Conservation (phyloP, 1,284 basidiomycete genomes). For the Phaffia rhodozyma region DNA sequence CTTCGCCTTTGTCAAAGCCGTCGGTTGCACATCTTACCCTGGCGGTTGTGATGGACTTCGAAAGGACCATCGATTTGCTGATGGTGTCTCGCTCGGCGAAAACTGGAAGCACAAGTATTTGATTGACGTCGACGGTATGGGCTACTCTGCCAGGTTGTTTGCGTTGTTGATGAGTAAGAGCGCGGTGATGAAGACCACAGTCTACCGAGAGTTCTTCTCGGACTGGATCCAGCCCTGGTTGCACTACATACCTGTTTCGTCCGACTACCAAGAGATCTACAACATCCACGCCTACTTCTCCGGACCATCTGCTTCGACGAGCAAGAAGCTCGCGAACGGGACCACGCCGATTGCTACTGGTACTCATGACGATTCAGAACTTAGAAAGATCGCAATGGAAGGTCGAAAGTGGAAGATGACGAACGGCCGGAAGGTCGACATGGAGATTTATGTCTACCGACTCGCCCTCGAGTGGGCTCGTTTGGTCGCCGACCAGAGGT, state of each 20-base stretch:
- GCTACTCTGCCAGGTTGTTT: constrained; percentile 82
- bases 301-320: constrained; percentile 53
- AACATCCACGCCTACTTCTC: constrained; percentile 85
- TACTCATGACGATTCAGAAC: constrained; percentile 56
- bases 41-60: constrained; percentile 64
- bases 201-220: constrained; percentile 79
- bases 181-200: constrained; percentile 74
- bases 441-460: constrained; percentile 81
- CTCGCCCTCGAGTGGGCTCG: constrained; percentile 80
- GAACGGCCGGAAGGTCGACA: constrained; percentile 66
- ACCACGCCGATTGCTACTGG: constrained; percentile 28
- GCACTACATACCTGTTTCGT: constrained; percentile 81
- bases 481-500: constrained; percentile 68
- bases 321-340: constrained; percentile 41
- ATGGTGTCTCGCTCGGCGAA: constrained; percentile 64
- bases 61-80: constrained; percentile 58
- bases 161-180: constrained; percentile 57
- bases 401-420: constrained; percentile 82
- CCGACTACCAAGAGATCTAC: constrained; percentile 77
- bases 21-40: constrained; percentile 56
- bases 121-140: constrained; percentile 83
- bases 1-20: constrained; percentile 68
- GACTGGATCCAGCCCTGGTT: constrained; percentile 47
- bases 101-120: constrained; percentile 90
- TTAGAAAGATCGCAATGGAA: constrained; percentile 68